Base-by-base conservation (phyloP, 352 stramenopile genomes). In the Globisporangium alternatum region DNA sequence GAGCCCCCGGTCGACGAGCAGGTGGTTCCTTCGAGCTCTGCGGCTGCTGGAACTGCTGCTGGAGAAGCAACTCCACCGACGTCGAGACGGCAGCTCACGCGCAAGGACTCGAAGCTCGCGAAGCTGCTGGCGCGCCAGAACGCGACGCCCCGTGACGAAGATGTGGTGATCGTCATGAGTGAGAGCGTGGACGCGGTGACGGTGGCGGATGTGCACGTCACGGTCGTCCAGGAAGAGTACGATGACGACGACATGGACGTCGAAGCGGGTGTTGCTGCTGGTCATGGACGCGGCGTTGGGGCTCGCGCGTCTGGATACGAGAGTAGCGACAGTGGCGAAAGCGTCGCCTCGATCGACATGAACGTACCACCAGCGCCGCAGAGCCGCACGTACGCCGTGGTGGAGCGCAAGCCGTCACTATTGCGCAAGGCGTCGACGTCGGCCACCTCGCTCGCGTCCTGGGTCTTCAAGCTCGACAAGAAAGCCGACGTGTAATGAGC, bases 51-150 rank as follows among this genome's bases (percentile, higher is more conserved):
- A 35, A 45, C 41, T 79, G 68, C 74, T 68, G 65, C 64, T 78
- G 9, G 77, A 77, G 17, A 68, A 76, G n/a, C 83, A 70, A 0
- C 72, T 70, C 3, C 74, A 56, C 68, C 83, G 66, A 76, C 75
- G 60, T 62, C 80, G 8, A 60, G 71, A 15, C 73, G 70, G 1
- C 69, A 48, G 6, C 88, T 91, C 64, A 65, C 17, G 12, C 65
- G 64, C 15, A 72, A 62, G 28, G 76, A 82, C 52, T 68, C 66
- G 13, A 79, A 69, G 68, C 68, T 69, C 41, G 60, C 58, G 19
- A 69, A 75, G 33, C 56, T 83, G 55, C 60, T 81, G 31, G 60
- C 56, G 13, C 69, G 61, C 15, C 53, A 70, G 52, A 66, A 64
- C n/a, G 69, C 62, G 15, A 69, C 64, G 15, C 62, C 65, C 17